A percentile compares a stretch with the other conserved stretches of the same genome.
phyloP scores from a whole-genome alignment of 2,329 filamentous ascomycete species.

The Gremmenia infestans region DNA sequence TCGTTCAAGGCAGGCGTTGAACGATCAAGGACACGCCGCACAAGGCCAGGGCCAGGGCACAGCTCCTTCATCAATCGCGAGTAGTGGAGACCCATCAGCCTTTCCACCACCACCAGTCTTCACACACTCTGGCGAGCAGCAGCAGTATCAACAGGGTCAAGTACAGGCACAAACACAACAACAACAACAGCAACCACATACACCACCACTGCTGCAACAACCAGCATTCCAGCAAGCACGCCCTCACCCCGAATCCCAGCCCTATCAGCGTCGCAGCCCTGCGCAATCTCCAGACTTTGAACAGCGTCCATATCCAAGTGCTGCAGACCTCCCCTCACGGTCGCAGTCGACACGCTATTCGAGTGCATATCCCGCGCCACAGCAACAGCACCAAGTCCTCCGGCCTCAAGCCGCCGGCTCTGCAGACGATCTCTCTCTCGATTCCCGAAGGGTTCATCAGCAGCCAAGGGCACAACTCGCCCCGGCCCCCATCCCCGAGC shows the following conservation, averaged over 20 bases:
- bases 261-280: conserved; percentile 21
- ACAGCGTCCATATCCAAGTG: conserved; percentile 9
- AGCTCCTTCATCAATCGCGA: conserved; percentile 3
- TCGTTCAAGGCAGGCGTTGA: conserved; percentile 32
- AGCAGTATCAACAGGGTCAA: conserved; percentile 26
- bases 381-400: conserved; percentile 10
- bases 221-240: neutral
- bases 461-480: conserved; percentile 15
- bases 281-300: conserved; percentile 3
- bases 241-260: conserved; percentile 13
- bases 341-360: conserved; percentile 25
- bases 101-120: neutral
- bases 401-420: conserved; percentile 16
- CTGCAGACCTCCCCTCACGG: conserved; percentile 16
- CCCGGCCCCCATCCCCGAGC: conserved; percentile 19
- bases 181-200: conserved; percentile 15
- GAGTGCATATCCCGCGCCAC: conserved; percentile 19
- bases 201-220: neutral
- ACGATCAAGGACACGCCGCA: conserved; percentile 15
- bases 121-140: conserved; percentile 16
- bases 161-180: neutral
- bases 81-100: neutral
- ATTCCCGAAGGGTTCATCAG: conserved; percentile 19
- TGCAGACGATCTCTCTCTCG: conserved; percentile 25
- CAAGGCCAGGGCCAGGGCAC: conserved; percentile 6